phyloP scores from a whole-genome alignment of 257 asterid genomes.

The Eustoma russellianum region DNA sequence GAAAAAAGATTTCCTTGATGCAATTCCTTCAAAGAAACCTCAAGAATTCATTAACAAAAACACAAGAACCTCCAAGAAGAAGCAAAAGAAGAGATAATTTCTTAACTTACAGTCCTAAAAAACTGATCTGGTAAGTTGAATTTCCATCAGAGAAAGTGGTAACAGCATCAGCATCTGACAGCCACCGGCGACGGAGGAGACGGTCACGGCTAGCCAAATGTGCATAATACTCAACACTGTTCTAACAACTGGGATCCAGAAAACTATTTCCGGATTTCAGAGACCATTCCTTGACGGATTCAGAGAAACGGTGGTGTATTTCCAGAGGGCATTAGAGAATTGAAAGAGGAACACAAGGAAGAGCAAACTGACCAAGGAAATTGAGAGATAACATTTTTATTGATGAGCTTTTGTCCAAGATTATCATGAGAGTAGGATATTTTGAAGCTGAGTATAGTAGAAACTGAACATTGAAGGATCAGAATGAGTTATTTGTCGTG shows the following conservation, averaged over 20 bases:
- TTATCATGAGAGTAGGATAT: too few relatives aligned
- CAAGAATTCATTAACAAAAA: neutral
- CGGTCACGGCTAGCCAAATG: slow-evolving; percentile 47
- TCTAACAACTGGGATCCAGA: slow-evolving; percentile 34
- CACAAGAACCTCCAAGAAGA: neutral
- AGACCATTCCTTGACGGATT: slow-evolving; percentile 54
- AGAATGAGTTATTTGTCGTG: too few relatives aligned
- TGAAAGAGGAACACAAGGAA: slow-evolving; percentile 15
- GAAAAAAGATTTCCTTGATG: too few relatives aligned
- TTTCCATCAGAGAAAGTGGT: slow-evolving; percentile 70
- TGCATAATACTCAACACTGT: slow-evolving; percentile 47
- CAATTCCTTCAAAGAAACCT: neutral
- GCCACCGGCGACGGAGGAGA: slow-evolving; percentile 33
- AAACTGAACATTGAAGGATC: too few relatives aligned
- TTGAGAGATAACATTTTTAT: slow-evolving; percentile 31
- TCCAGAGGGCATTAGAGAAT: slow-evolving; percentile 38
- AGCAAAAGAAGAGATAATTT: neutral
- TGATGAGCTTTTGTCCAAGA: slow-evolving; percentile 10
- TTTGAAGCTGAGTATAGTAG: too few relatives aligned
- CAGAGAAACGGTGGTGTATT: slow-evolving; percentile 86
- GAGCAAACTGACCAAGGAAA: slow-evolving; percentile 18
- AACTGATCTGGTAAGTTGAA: slow-evolving; percentile 52
- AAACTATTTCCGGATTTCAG: slow-evolving; percentile 17
- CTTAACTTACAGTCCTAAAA: slow-evolving; percentile 62
- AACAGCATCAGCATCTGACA: slow-evolving; percentile 28